Evolutionary conservation across 2,329 filamentous ascomycete genomes (phyloP).

Genomic region (Diaporthe vexans): DNA sequence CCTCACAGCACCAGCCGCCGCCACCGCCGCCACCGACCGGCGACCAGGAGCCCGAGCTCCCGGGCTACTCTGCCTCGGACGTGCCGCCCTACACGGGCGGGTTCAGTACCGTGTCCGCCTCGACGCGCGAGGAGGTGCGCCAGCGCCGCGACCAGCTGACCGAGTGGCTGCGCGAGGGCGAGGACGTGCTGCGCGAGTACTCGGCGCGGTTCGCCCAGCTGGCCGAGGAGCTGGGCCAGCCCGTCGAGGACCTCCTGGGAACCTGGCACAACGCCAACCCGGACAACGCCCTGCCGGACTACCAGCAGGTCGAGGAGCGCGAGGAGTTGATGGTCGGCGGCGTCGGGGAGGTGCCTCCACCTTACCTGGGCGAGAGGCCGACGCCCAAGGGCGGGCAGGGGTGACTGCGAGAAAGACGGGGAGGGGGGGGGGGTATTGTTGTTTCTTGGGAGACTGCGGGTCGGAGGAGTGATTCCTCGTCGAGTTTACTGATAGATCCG

Average conservation of each 20-base stretch:
- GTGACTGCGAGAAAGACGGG: neutral
- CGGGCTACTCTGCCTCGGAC: conserved; percentile 48
- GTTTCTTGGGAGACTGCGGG: neutral
- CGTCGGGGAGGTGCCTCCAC: conserved; percentile 50
- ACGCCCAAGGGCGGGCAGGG: conserved; percentile 18
- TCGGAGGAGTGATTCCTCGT: conserved; percentile 49
- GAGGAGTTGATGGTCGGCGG: conserved; percentile 51
- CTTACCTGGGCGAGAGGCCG: conserved; percentile 46
- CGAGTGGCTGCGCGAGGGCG: conserved; percentile 49
- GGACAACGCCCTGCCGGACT: conserved; percentile 50
- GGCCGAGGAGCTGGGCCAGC: conserved; percentile 46
- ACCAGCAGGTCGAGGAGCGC: conserved; percentile 47
- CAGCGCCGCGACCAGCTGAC: conserved; percentile 48
- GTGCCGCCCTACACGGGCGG: conserved; percentile 48
- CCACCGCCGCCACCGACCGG: conserved; percentile 11
- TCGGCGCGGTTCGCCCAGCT: conserved; percentile 49
- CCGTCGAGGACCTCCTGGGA: conserved; percentile 49
- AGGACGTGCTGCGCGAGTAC: conserved; percentile 50
- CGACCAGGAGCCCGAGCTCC: conserved; percentile 44
- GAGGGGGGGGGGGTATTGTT: neutral
- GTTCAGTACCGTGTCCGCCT: conserved; percentile 45
- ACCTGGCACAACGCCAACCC: conserved; percentile 50
- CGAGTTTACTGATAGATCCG: conserved; percentile 1
- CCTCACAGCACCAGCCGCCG: neutral
- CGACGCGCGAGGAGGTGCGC: conserved; percentile 47